Conservation (phyloP, 1,284 basidiomycete genomes). For the Stygiomarasmius scandens region DNA sequence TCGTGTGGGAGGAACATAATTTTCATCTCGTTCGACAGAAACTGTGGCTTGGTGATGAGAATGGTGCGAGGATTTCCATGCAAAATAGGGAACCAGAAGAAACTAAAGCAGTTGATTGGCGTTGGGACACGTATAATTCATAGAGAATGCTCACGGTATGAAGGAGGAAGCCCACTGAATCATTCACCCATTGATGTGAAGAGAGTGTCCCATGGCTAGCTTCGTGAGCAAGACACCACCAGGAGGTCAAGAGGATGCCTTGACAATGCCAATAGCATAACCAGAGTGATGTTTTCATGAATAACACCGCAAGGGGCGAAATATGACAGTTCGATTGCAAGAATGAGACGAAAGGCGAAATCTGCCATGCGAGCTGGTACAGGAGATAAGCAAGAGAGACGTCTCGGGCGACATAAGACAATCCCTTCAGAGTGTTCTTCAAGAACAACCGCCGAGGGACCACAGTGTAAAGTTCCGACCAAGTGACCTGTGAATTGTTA, state of each 20-base stretch:
- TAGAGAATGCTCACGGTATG: constrained; percentile 5
- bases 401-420: constrained; percentile 11
- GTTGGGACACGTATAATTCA: constrained; percentile 10
- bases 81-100: constrained; percentile 13
- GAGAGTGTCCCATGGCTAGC: constrained; percentile 13
- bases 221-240: constrained; percentile 17
- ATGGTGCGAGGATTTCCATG: constrained; percentile 14
- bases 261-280: constrained; percentile 10
- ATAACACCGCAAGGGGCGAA: neutral
- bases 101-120: constrained; percentile 25
- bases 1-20: constrained; percentile 56
- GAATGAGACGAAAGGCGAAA: neutral
- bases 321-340: neutral
- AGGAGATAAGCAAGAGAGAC: constrained; percentile 7
- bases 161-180: constrained; percentile 8
- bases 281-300: constrained; percentile 9
- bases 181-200: constrained; percentile 5
- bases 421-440: constrained; percentile 13
- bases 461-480: constrained; percentile 10
- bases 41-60: constrained; percentile 25
- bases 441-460: constrained; percentile 9
- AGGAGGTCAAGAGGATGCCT: constrained; percentile 13
- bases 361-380: constrained; percentile 8
- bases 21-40: constrained; percentile 60
- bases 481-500: constrained; percentile 12